Base-by-base conservation (phyloP, 306 rosid genomes). In the Cicer arietinum region DNA sequence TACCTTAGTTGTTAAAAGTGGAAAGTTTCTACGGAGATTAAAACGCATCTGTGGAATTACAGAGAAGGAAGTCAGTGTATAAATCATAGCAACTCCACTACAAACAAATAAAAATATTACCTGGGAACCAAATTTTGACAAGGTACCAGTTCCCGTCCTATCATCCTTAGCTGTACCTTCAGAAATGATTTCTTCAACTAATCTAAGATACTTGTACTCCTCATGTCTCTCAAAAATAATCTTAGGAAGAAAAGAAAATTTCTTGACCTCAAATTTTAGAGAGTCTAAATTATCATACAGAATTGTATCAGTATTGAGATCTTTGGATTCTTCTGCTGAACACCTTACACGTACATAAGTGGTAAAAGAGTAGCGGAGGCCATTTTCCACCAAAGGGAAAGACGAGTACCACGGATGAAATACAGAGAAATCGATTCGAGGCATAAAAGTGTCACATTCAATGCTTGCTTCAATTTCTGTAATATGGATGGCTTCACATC, bases 71-170 rank as follows among this genome's bases (percentile, higher is more conserved):
- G 47, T 61, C 76, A 65, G 53, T 80, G 81, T 53, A 46, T 69
- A 81, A 66, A 72, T n/a, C 56, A 45, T 58, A 83, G 74, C 64
- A 43, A 61, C 14, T 70, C 40, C 67, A 53, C 68, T 77, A 46
- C 11, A 62, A 78, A 75, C 45, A 74, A 74, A 67, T 71, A 52
- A 79, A 46, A 41, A 58, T 59, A 40, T 67, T 83, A 94, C 99
- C 99, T 94, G 95, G 87, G 92, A 84, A 54, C 99, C 99, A 79
- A 94, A 94, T 84, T 77, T 89, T 1, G 99, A 94, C 75, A 92
- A 82, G 78, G 97, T 94, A 77, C 99, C 99, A 44, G 99, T 94
- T 69, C 99, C 98, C 6, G 98, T 92, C 83, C 98, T 90, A 75
- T 94, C 99, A 71, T 90, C 97, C 87, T 90, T 94, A 67, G 79